phyloP scores from a whole-genome alignment of 2,329 filamentous ascomycete genomes.

The Hirsutella thompsonii region DNA sequence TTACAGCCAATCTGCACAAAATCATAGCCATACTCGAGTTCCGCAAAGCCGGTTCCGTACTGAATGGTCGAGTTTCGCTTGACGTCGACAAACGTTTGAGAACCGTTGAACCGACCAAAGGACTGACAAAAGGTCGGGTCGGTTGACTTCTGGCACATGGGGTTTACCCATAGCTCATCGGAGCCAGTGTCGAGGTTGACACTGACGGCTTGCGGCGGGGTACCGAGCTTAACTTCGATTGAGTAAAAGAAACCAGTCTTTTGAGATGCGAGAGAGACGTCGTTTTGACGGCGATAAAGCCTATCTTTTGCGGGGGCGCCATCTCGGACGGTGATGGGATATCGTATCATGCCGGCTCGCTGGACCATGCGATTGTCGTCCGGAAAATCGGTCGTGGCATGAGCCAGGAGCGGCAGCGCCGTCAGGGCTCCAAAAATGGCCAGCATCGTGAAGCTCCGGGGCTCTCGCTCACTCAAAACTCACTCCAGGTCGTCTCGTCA shows the following conservation, averaged over 20 bases:
- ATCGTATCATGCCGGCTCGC: constrained; percentile 14
- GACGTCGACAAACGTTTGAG: constrained; percentile 15
- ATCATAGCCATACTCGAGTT: constrained; percentile 21
- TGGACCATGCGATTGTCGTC: constrained; percentile 12
- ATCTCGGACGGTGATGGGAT: constrained; percentile 13
- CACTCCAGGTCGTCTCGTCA: background rate
- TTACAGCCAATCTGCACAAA: constrained; percentile 19
- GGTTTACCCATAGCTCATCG: constrained; percentile 29
- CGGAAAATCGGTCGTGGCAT: constrained; percentile 7
- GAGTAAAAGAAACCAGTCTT: constrained; percentile 23
- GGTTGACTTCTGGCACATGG: constrained; percentile 19
- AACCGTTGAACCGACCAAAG: constrained; percentile 17
- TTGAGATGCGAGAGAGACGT: constrained; percentile 11
- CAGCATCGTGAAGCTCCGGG: constrained; percentile 12
- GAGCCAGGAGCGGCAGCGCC: constrained; percentile 14
- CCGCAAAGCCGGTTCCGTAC: constrained; percentile 19
- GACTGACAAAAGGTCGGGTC: constrained; percentile 14
- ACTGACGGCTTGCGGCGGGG: constrained; percentile 22
- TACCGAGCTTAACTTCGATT: constrained; percentile 23
- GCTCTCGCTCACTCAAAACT: constrained; percentile 1
- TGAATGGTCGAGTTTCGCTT: constrained; percentile 12
- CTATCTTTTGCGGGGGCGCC: constrained; percentile 15
- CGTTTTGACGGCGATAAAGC: constrained; percentile 15
- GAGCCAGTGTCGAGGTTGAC: constrained; percentile 29
- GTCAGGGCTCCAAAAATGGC: constrained; percentile 16